phyloP scores from a whole-genome alignment of 768 basidiomycete genomes.

The Hypsizygus marmoreus region DNA sequence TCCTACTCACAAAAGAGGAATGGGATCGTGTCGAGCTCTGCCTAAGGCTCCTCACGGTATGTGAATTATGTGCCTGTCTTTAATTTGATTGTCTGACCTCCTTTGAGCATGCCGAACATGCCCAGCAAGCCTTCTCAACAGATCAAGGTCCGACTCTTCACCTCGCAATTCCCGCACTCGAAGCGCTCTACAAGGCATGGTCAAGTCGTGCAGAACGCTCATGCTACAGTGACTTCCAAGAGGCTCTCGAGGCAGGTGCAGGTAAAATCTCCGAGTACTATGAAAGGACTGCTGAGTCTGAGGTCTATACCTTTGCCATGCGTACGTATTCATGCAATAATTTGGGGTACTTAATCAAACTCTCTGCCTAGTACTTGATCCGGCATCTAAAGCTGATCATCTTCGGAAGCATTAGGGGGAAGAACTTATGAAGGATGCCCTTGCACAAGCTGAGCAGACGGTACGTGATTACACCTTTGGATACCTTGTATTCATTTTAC shows the following conservation, averaged over 20 bases:
- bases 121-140: neutral
- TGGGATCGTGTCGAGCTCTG: neutral
- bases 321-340: conserved; percentile 13
- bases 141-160: neutral
- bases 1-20: neutral
- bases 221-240: conserved; percentile 17
- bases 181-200: conserved; percentile 25
- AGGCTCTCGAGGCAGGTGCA: conserved; percentile 19
- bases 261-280: conserved; percentile 28
- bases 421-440: no score
- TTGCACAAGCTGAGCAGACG: no score
- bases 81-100: no score
- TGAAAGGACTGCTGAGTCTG: conserved; percentile 23
- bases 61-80: neutral
- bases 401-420: neutral
- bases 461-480: no score
- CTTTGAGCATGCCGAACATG: neutral
- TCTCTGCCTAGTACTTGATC: conserved; percentile 1
- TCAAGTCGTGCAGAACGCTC: conserved; percentile 10
- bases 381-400: neutral
- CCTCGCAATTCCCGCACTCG: conserved; percentile 14
- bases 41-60: neutral
- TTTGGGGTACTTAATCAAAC: no score
- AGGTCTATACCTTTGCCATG: conserved; percentile 29
- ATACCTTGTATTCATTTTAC: no score